These are phyloP conservation scores for Leucoagaricus sp. DNA, from an alignment of 1,284 basidiomycete species.

Conservation along the genomic window DNA sequence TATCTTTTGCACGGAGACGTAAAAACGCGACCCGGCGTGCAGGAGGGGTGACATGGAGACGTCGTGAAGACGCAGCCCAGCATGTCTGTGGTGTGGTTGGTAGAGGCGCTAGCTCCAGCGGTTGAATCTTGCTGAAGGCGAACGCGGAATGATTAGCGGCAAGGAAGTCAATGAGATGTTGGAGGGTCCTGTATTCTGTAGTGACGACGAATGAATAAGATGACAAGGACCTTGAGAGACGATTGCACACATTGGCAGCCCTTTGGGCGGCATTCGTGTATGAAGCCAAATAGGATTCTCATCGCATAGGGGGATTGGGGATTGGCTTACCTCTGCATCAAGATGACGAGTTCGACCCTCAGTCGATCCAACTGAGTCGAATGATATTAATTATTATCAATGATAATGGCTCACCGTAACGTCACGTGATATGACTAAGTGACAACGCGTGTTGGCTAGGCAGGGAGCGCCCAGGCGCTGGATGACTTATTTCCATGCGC, in stretches of 20 bases:
- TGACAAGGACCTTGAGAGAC: too few species aligned
- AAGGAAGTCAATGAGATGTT: neutral
- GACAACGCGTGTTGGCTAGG: neutral
- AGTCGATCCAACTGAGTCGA: too few species aligned
- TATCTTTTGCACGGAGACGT: too few species aligned
- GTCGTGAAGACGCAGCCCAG: too few species aligned
- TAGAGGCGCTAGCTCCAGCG: too few species aligned
- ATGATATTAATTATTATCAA: neutral
- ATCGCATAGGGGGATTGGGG: neutral
- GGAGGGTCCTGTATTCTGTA: neutral
- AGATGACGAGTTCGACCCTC: too few species aligned
- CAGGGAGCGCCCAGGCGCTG: slow-evolving; percentile 27
- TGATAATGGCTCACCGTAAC: neutral
- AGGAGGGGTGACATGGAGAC: too few species aligned
- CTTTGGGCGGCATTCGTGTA: slow-evolving; percentile 8
- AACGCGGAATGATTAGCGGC: too few species aligned
- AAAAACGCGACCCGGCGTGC: too few species aligned
- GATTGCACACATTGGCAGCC: slow-evolving; percentile 13
- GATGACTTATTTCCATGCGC: slow-evolving; percentile 43
- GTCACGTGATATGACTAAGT: neutral
- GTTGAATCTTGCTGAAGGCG: too few species aligned
- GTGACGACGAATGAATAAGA: too few species aligned
- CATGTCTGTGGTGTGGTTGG: too few species aligned
- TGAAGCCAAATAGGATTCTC: slow-evolving; percentile 1
- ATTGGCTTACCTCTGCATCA: slow-evolving; percentile 5